Evolutionary conservation across 495 filamentous ascomycete genomes (phyloP), one percentile per base, ranked within the genome.

Genomic region (Penicillium crystallinum): DNA sequence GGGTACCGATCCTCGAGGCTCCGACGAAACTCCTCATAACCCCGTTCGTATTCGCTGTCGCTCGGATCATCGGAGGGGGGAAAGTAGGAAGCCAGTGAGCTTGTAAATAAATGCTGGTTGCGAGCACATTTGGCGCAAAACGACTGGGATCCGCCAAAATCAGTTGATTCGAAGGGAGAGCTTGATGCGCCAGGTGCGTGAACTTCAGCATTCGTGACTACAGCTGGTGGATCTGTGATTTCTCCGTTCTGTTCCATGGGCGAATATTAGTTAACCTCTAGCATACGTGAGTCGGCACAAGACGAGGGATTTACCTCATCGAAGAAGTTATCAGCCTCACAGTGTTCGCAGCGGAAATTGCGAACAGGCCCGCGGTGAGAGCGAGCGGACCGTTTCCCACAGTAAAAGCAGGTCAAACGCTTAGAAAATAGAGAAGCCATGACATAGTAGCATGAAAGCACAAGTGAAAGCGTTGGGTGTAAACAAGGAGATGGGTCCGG

Each of bases 201-300:
- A 5, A 49, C 52, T 17, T 53, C 49, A 5, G 72, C 51, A 25
- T 71, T 69, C 15, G 71, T 75, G 22, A 73, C 77, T 9, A 77
- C 66, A 25, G 80, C 77, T n/a, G 91, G 90, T 14, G 91, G 89
- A 63, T 96, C 91, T 40, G 86, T 88, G 39, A 95, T 90, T 46
- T 91, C 78, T 60, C 91, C 91, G 64, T 89, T 79, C 87, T 91
- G 23, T 35, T 38, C 11, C 21, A 17, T 22, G 36, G 10, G 34
- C 18, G 9, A 10, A 11, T 12, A 19, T 53, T 38, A 62, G 50
- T 35, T 45, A 31, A 1, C 11, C 0, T 34, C 10, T 1, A 14
- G 1, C 14, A 9, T 33, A 14, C 25, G 8, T 36, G 5, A 5
- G 53, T 36, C 41, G 62, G 42, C 39, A 46, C 29, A 66, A 30